Percentiles rank a stretch among this genome's conserved stretches.
Evolutionary conservation across 2,329 filamentous ascomycete species (phyloP).

Genomic region (Cyanodermella asteris): DNA sequence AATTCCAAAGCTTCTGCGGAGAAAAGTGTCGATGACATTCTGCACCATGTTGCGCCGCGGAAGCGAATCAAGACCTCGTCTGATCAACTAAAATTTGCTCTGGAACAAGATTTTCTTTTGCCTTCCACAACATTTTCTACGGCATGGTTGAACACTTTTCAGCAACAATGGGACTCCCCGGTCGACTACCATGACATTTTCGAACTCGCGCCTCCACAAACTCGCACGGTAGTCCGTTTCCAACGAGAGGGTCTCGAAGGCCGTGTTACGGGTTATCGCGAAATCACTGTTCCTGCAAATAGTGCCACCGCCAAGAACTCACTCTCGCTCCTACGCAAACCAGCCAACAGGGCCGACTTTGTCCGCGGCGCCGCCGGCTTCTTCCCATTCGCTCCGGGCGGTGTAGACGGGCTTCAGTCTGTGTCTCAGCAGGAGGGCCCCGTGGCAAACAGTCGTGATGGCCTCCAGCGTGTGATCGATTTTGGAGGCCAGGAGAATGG

Average conservation of each 20-base stretch:
- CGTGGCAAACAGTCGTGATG: constrained; percentile 20
- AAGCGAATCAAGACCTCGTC: constrained; percentile 18
- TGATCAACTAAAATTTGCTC: constrained; percentile 42
- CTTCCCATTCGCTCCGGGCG: constrained; percentile 83
- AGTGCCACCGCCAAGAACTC: constrained; percentile 90
- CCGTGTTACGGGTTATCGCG: constrained; percentile 76
- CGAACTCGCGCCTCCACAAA: constrained; percentile 72
- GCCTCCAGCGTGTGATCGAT: constrained; percentile 68
- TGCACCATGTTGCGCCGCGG: constrained; percentile 2
- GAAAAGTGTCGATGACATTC: constrained; percentile 1
- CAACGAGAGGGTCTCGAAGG: constrained; percentile 79
- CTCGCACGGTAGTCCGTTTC: constrained; percentile 84
- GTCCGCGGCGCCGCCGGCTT: constrained; percentile 82
- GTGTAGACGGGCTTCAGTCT: constrained; percentile 67
- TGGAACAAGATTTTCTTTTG: constrained; percentile 58
- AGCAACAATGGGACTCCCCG: constrained; percentile 73
- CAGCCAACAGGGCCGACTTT: constrained; percentile 70
- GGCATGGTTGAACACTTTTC: constrained; percentile 71
- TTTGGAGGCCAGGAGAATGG: constrained; percentile 57
- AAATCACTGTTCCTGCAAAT: constrained; percentile 75
- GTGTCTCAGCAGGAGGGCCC: constrained; percentile 32
- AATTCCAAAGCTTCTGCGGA: too few relatives aligned
- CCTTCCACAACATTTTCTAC: constrained; percentile 61
- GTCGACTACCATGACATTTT: constrained; percentile 69
- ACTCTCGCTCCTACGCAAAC: constrained; percentile 69